Conservation (phyloP, 371 early-diverging fungal species). For the Actinomucor elegans region DNA sequence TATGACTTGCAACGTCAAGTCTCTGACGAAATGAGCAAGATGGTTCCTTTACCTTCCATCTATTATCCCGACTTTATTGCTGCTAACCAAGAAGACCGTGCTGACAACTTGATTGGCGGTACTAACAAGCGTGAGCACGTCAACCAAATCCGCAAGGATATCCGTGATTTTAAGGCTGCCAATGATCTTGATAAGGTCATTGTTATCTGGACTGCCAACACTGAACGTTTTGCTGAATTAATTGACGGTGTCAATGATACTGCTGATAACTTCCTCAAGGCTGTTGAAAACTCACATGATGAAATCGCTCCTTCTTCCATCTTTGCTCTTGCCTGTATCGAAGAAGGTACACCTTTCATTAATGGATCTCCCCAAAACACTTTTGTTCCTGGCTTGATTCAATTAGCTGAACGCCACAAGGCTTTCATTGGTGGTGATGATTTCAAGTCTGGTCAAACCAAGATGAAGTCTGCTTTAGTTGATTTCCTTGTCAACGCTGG, state of each 20-base stretch:
- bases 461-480: conserved; percentile 96
- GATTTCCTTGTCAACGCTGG: conserved; percentile 98
- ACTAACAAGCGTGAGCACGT: conserved; percentile 83
- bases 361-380: conserved; percentile 99
- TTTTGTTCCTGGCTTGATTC: conserved; percentile 91
- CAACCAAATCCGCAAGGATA: conserved; percentile 89
- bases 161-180: conserved; percentile 87
- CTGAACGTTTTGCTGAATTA: conserved; percentile 86
- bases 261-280: conserved; percentile 84
- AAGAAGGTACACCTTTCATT: conserved; percentile 93
- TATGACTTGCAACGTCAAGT: conserved; percentile 95
- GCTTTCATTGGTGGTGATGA: conserved; percentile 97
- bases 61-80: conserved; percentile 97
- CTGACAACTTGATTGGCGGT: conserved; percentile 87
- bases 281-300: conserved; percentile 76
- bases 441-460: conserved; percentile 98
- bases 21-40: conserved; percentile 68
- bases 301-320: conserved; percentile 96
- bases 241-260: conserved; percentile 94
- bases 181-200: conserved; percentile 91
- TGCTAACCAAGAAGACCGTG: conserved; percentile 95
- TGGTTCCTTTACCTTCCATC: conserved; percentile 90
- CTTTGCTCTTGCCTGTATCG: conserved; percentile 94
- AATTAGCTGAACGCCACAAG: conserved; percentile 84
- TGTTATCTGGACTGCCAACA: conserved; percentile 98